A percentile compares a stretch with the other conserved stretches of the same genome.
These are phyloP conservation scores for Barnettozyma hawaiiensis DNA, from an alignment of 1,139 yeast genomes.

Conservation along the genomic window DNA sequence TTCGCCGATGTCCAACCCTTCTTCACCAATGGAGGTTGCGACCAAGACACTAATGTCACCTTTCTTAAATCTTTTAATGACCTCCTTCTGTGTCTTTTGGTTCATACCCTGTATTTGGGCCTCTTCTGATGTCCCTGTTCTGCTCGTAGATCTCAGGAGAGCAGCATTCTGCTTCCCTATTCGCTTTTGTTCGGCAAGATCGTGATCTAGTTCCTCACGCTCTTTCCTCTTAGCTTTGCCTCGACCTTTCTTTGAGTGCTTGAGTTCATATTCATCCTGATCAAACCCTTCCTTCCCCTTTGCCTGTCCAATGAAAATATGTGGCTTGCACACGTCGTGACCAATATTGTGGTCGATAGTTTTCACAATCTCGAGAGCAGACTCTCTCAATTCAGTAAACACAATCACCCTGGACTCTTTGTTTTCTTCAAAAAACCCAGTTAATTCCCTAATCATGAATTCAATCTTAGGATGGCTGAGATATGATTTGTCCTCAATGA, in stretches of 20 bases:
- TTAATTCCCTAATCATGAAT: constrained; percentile 51
- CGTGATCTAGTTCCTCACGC: constrained; percentile 28
- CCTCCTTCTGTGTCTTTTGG: constrained; percentile 65
- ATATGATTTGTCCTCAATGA: constrained; percentile 37
- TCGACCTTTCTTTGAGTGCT: constrained; percentile 37
- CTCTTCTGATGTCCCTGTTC: constrained; percentile 38
- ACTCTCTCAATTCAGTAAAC: constrained; percentile 82
- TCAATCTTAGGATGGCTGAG: constrained; percentile 77
- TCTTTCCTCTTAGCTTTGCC: constrained; percentile 33
- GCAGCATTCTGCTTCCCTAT: constrained; percentile 28
- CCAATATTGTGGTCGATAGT: constrained; percentile 45
- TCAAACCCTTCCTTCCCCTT: constrained; percentile 57
- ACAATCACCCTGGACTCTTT: constrained; percentile 69
- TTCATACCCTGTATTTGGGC: constrained; percentile 51
- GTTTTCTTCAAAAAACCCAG: constrained; percentile 43
- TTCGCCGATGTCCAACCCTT: constrained; percentile 96
- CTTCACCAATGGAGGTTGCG: constrained; percentile 97
- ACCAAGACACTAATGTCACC: constrained; percentile 77
- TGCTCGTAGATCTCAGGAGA: constrained; percentile 29
- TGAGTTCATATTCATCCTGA: constrained; percentile 41
- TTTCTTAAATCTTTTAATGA: constrained; percentile 63
- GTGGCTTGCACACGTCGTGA: constrained; percentile 51
- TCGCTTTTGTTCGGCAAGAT: constrained; percentile 25
- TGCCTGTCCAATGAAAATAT: constrained; percentile 86
- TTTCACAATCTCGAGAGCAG: constrained; percentile 81